Conservation (phyloP, 108 stramenopile species). For the Parietichytrium sp. region DNA sequence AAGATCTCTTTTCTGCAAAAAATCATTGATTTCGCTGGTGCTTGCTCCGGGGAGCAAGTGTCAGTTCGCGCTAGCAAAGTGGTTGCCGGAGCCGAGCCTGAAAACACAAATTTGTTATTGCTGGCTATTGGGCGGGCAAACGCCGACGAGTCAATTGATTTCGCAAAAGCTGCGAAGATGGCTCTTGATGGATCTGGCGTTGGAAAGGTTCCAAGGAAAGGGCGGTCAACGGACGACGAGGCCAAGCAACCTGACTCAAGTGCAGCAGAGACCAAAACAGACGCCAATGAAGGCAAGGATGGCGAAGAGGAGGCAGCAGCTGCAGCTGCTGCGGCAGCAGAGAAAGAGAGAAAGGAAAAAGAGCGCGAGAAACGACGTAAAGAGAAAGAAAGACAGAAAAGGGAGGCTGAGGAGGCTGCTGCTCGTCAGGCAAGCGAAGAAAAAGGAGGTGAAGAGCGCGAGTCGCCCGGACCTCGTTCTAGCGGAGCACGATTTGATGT, state of each 20-base stretch:
- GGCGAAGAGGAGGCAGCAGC: no score
- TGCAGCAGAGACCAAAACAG: not conserved
- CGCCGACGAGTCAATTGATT: not conserved
- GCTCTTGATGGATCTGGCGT: not conserved
- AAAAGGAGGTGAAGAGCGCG: not conserved
- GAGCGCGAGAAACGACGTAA: no score
- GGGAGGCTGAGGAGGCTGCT: no score
- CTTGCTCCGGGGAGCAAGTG: conserved; percentile 25
- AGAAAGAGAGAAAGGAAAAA: no score
- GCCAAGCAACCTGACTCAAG: not conserved
- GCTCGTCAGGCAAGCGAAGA: no score
- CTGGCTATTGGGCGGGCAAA: not conserved
- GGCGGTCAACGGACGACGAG: not conserved
- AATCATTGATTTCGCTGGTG: conserved; percentile 38
- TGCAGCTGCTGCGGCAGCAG: no score
- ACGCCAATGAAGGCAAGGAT: not conserved
- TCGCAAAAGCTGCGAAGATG: not conserved
- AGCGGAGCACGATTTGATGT: no score
- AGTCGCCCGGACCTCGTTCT: not conserved
- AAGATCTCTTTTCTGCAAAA: conserved; percentile 45
- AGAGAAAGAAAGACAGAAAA: no score
- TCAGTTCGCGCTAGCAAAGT: conserved; percentile 44
- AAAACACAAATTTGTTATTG: conserved; percentile 40
- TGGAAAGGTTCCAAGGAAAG: not conserved
- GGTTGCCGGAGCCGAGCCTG: conserved; percentile 44